These are phyloP conservation scores for Castanospermum australe DNA, from an alignment of 306 rosid genomes.

Conservation along the genomic window DNA sequence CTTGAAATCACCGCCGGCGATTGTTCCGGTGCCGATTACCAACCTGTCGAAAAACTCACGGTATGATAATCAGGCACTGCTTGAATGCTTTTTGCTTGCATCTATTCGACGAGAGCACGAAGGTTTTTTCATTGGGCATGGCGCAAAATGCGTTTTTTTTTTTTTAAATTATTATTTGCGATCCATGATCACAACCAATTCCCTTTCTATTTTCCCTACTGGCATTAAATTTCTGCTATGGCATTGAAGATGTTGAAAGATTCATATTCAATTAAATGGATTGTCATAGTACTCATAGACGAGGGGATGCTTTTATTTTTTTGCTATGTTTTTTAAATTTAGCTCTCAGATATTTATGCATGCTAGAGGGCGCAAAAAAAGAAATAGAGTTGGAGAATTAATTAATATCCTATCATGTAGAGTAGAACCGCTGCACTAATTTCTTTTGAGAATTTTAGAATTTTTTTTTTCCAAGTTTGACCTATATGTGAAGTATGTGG, in stretches of 20 bases:
- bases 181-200: background rate
- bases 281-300: background rate
- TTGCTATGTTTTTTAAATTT: background rate
- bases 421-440: background rate
- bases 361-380: background rate
- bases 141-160: background rate
- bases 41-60: slow-evolving; percentile 54
- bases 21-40: slow-evolving; percentile 31
- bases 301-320: background rate
- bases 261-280: background rate
- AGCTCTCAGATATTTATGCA: background rate
- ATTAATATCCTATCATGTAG: background rate
- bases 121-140: background rate
- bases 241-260: background rate
- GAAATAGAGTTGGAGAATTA: background rate
- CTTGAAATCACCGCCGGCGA: slow-evolving; percentile 51
- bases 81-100: background rate
- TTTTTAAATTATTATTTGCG: background rate
- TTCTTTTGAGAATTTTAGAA: background rate
- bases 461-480: background rate
- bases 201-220: background rate
- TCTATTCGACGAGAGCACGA: too few relatives aligned
- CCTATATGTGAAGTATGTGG: background rate
- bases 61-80: slow-evolving; percentile 22
- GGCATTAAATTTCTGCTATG: background rate